These are phyloP conservation scores for Spatholobus suberectus DNA, from an alignment of 306 rosid species.

Conservation along the genomic window DNA sequence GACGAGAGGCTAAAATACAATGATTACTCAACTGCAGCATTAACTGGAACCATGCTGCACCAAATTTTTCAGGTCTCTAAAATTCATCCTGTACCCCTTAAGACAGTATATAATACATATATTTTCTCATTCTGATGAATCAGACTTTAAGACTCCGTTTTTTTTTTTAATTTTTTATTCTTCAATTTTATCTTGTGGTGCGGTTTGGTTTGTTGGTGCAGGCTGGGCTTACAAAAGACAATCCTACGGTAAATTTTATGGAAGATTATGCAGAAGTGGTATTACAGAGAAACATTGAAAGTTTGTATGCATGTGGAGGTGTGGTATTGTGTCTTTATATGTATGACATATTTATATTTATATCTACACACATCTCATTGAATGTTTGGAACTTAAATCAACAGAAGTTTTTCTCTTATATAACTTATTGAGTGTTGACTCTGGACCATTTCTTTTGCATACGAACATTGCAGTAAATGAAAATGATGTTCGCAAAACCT, in stretches of 20 bases:
- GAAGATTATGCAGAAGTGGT: slow-evolving; percentile 69
- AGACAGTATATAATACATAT: not conserved
- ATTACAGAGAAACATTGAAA: slow-evolving; percentile 74
- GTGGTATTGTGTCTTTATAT: slow-evolving; percentile 7
- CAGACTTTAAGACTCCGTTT: slow-evolving; percentile 7
- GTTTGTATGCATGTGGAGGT: slow-evolving; percentile 94
- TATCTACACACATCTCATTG: slow-evolving; percentile 18
- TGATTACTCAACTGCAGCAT: slow-evolving; percentile 79
- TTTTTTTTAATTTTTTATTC: slow-evolving; percentile 22
- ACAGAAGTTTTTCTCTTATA: not conserved
- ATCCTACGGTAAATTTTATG: slow-evolving; percentile 64
- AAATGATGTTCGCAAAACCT: slow-evolving; percentile 64
- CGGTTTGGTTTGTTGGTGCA: slow-evolving; percentile 34
- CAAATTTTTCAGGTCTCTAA: slow-evolving; percentile 85
- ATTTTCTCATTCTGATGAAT: slow-evolving; percentile 30
- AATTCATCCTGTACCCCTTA: slow-evolving; percentile 28
- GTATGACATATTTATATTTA: slow-evolving; percentile 7
- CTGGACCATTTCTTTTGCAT: slow-evolving; percentile 30
- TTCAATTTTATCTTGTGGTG: not conserved
- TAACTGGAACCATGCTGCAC: slow-evolving; percentile 89
- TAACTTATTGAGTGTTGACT: slow-evolving; percentile 13
- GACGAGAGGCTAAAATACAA: slow-evolving; percentile 84
- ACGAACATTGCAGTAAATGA: slow-evolving; percentile 64
- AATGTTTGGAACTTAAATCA: slow-evolving; percentile 28
- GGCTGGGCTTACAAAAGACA: slow-evolving; percentile 80